Conservation (phyloP, 805 yeast genomes). For the Pichia cabralensis region DNA sequence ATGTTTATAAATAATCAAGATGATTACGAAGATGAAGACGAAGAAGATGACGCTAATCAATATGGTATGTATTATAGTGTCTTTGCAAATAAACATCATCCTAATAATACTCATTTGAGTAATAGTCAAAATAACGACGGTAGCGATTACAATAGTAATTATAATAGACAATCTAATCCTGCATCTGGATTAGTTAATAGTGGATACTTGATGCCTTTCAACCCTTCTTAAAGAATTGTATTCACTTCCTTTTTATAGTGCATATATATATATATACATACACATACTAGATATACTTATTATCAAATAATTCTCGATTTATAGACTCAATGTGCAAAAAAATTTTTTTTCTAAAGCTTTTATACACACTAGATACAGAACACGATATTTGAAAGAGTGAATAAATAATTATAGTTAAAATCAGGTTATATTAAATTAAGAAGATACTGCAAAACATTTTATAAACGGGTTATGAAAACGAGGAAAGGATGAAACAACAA, state of each 20-base stretch:
- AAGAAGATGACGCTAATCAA: conserved; percentile 23
- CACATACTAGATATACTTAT: background rate
- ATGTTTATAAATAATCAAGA: conserved; percentile 8
- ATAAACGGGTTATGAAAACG: too few species aligned
- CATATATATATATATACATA: background rate
- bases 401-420: too few species aligned
- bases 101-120: background rate
- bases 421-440: too few species aligned
- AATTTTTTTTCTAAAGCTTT: too few species aligned
- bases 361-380: too few species aligned
- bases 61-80: conserved; percentile 28
- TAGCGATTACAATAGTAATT: background rate
- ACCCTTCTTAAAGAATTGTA: conserved; percentile 26
- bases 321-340: too few species aligned
- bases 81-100: conserved; percentile 14
- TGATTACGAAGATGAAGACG: conserved; percentile 24
- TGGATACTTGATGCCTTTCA: conserved; percentile 24
- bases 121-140: background rate
- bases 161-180: conserved; percentile 1
- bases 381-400: too few species aligned
- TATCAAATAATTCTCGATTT: too few species aligned
- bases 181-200: conserved; percentile 9
- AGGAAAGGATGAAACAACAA: too few species aligned
- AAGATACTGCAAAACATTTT: too few species aligned
- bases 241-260: background rate